Evolutionary conservation across 805 yeast genomes (phyloP), one percentile per base, ranked within the genome.

Genomic region (Grigorovia jiainica): DNA sequence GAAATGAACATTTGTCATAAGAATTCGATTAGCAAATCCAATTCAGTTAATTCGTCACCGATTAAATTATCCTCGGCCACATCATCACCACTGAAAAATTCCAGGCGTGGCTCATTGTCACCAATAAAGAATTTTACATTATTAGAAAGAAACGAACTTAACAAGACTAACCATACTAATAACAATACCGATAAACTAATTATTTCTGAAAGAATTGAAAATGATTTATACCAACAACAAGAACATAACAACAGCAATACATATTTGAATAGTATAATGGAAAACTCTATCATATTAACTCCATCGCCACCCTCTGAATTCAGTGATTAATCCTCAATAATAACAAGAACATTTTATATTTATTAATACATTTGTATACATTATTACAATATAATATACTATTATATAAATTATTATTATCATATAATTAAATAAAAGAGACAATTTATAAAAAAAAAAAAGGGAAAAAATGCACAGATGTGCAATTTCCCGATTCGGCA

Each of bases 1-100:
- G 69, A 76, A 37, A 72, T 95, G 50, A 77, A 78, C 63, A 86
- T 87, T 31, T 89, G 97, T 55, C 55, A 49, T 40, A 54, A 54
- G 17, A 58, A 56, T 38, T 50, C 53, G 3, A 56, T 58, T 1
- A 54, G 52, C 19, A 58, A 57, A 23, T 18, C 39, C 2, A 53
- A 53, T 27, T 27, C 31, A 13, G 31, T 27, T 13, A 15, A 4
- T 2, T 27, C 31, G 35, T 58, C 61, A 8, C 63, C 62, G 19
- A 49, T 58, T 37, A 53, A 52, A 38, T 51, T 57, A 23, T 10
- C 15, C 16, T 13, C 40, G 16, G 38, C 8, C 23, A 35, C 23
- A 13, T 19, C 38, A 38, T 43, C 43, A 20, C 20, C 36, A 36
- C 17, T 38, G 25, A 20, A 36, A 27, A 21, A 20, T 20, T 8